Evolutionary conservation across 768 basidiomycete species (phyloP).

Genomic region (Pleurotus tuber-regium): DNA sequence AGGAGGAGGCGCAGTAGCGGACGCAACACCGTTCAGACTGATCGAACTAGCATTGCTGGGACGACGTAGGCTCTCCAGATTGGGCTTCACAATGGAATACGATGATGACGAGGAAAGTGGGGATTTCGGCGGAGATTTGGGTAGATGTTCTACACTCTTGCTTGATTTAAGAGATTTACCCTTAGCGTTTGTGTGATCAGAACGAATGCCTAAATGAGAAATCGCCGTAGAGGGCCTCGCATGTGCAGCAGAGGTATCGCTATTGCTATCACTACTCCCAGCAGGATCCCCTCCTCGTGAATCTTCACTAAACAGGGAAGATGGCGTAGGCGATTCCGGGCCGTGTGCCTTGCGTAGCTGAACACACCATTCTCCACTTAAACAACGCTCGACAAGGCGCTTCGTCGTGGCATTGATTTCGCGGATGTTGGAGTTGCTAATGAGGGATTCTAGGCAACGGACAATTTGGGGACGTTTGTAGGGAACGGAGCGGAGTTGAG

Average conservation of each 20-base stretch:
- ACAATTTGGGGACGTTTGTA: slow-evolving; percentile 94
- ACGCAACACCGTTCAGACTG: slow-evolving; percentile 27
- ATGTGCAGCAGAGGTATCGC: no score
- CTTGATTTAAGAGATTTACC: slow-evolving; percentile 54
- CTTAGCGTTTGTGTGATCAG: slow-evolving; percentile 18
- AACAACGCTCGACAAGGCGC: slow-evolving; percentile 88
- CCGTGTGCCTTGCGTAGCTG: slow-evolving; percentile 48
- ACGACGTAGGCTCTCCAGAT: slow-evolving; percentile 30
- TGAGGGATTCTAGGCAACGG: slow-evolving; percentile 73
- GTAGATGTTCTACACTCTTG: slow-evolving; percentile 64
- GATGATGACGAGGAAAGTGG: slow-evolving; percentile 29
- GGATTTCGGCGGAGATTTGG: slow-evolving; percentile 18
- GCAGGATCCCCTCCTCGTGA: slow-evolving; percentile 8
- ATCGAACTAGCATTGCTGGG: slow-evolving; percentile 30
- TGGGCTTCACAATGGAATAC: slow-evolving; percentile 8
- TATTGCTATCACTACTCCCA: slow-evolving; percentile 16
- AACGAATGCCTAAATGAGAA: neutral
- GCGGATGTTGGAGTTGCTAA: slow-evolving; percentile 70
- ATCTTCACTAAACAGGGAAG: slow-evolving; percentile 6
- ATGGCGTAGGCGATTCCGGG: slow-evolving; percentile 7
- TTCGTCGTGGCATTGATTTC: slow-evolving; percentile 86
- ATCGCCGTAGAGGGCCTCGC: neutral
- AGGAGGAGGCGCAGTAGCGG: slow-evolving; percentile 16
- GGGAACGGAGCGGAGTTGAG: slow-evolving; percentile 78
- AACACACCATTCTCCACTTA: slow-evolving; percentile 84